Conservation (phyloP, 2,329 filamentous ascomycete species). For the Fusarium torreyae region DNA sequence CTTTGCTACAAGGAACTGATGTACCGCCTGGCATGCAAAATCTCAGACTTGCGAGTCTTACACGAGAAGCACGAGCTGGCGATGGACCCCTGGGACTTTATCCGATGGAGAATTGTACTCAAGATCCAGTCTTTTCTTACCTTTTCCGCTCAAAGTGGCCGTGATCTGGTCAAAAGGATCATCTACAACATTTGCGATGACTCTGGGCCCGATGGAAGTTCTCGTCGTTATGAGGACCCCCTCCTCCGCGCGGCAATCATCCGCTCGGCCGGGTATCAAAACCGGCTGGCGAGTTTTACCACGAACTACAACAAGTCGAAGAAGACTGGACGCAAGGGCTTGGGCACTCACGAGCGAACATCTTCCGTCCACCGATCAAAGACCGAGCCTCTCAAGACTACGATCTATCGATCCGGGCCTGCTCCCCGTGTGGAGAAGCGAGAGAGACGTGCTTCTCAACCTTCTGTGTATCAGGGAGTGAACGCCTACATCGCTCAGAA, state of each 20-base stretch:
- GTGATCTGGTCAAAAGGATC: constrained; percentile 13
- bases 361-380: background rate
- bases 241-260: constrained; percentile 51
- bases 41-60: constrained; percentile 52
- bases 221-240: constrained; percentile 45
- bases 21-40: constrained; percentile 55
- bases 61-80: constrained; percentile 43
- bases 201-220: background rate
- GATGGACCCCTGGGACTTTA: constrained; percentile 58
- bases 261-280: constrained; percentile 47
- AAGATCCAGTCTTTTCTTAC: constrained; percentile 20
- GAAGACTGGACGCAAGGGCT: background rate
- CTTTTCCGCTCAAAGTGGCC: constrained; percentile 14
- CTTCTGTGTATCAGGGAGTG: constrained; percentile 46
- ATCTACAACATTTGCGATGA: constrained; percentile 31
- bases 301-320: constrained; percentile 23
- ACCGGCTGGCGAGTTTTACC: constrained; percentile 40
- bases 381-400: background rate
- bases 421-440: constrained; percentile 17
- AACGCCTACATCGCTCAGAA: constrained; percentile 47
- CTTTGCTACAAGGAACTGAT: constrained; percentile 56
- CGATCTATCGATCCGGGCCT: background rate
- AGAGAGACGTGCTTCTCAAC: constrained; percentile 14
- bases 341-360: background rate
- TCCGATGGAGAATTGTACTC: constrained; percentile 54